phyloP scores from a whole-genome alignment of 768 basidiomycete species.

The Hortiboletus campestris region DNA sequence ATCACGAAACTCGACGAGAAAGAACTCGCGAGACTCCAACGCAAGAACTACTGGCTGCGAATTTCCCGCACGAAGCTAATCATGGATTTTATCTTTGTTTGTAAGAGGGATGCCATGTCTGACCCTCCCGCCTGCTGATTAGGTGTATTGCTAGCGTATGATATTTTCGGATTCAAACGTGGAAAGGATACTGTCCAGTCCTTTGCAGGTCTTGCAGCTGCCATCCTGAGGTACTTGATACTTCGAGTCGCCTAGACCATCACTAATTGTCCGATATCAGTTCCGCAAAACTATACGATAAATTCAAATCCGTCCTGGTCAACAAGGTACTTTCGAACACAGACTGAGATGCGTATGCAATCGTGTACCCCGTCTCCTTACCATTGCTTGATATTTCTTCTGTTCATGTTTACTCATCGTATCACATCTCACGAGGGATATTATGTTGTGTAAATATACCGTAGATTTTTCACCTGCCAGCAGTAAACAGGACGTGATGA shows the following conservation, averaged over 20 bases:
- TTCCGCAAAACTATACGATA: conserved; percentile 72
- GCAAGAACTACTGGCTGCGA: conserved; percentile 76
- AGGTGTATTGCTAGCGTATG: conserved; percentile 55
- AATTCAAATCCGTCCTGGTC: conserved; percentile 59
- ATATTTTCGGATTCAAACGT: conserved; percentile 68
- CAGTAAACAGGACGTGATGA: background rate
- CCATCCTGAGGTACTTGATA: conserved; percentile 62
- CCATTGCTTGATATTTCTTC: background rate
- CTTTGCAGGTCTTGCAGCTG: conserved; percentile 64
- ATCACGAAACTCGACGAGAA: conserved; percentile 60
- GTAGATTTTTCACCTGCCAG: conserved; percentile 1
- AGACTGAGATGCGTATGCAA: conserved; percentile 11
- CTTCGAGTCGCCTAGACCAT: background rate
- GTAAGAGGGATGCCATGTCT: conserved; percentile 43
- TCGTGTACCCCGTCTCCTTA: background rate
- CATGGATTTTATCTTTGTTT: conserved; percentile 88
- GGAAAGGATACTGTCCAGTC: conserved; percentile 61
- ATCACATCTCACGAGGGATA: background rate
- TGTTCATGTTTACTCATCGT: conserved; percentile 1
- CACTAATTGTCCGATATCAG: conserved; percentile 37
- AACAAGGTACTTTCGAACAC: conserved; percentile 39
- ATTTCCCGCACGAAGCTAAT: conserved; percentile 66
- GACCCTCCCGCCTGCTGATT: conserved; percentile 7
- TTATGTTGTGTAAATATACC: conserved; percentile 14
- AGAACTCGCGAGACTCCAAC: conserved; percentile 64